phyloP scores from a whole-genome alignment of 768 basidiomycete species.

The Pholiota microspora region DNA sequence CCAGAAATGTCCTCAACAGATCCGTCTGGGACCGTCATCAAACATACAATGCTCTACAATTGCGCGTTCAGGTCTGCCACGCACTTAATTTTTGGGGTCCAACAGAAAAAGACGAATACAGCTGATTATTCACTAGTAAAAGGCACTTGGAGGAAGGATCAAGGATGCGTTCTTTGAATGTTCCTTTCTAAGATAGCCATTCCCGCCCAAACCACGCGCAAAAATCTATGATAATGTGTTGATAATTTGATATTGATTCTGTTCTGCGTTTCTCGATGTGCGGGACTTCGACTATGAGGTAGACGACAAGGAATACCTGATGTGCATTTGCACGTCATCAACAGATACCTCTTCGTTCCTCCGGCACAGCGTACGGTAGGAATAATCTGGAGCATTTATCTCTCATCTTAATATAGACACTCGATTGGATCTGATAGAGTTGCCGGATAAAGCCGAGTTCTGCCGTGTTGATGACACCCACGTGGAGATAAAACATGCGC shows the following conservation, averaged over 20 bases:
- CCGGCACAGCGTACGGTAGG: background rate
- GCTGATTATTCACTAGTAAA: background rate
- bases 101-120: background rate
- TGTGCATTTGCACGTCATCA: no score
- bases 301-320: no score
- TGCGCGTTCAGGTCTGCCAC: background rate
- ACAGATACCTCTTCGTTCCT: no score
- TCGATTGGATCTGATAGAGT: conserved; percentile 2
- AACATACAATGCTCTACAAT: no score
- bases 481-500: conserved; percentile 8
- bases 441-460: conserved; percentile 2
- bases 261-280: background rate
- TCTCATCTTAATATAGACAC: conserved; percentile 9
- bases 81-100: background rate
- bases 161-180: conserved; percentile 8
- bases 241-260: background rate
- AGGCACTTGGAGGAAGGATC: background rate
- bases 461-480: conserved; percentile 4
- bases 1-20: no score
- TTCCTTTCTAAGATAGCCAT: conserved; percentile 13
- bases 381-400: background rate
- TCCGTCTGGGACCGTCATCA: no score
- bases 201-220: conserved; percentile 9
- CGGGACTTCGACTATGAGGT: no score
- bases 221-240: background rate